phyloP scores from a whole-genome alignment of 1,284 basidiomycete genomes.

The Kalmanozyma brasiliensis region DNA sequence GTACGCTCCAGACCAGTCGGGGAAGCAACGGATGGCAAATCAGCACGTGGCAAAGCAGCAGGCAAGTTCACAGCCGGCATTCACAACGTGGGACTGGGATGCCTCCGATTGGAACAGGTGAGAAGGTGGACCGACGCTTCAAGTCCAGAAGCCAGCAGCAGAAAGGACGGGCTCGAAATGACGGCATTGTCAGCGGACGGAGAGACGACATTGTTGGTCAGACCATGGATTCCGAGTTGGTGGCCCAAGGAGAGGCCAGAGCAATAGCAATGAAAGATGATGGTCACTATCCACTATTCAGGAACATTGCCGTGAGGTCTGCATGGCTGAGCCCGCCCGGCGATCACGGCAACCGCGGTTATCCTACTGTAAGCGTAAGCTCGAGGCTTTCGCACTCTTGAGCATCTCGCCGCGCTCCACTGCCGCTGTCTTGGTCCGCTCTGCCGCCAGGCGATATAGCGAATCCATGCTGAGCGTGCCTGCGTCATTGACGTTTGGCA shows the following conservation, averaged over 20 bases:
- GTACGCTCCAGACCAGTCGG: slow-evolving; percentile 29
- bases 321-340: too few relatives aligned
- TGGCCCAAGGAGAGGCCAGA: slow-evolving; percentile 42
- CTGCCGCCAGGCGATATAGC: slow-evolving; percentile 25
- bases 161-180: slow-evolving; percentile 35
- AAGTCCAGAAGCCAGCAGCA: slow-evolving; percentile 3
- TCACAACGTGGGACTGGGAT: slow-evolving; percentile 58
- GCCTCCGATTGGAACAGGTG: slow-evolving; percentile 60
- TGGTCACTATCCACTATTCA: neutral
- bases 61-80: slow-evolving; percentile 58
- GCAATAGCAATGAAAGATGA: neutral
- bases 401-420: slow-evolving; percentile 26
- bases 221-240: slow-evolving; percentile 53
- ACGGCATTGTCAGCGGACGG: slow-evolving; percentile 21
- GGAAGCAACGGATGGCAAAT: slow-evolving; percentile 2
- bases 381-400: slow-evolving; percentile 1
- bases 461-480: slow-evolving; percentile 11
- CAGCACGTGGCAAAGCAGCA: slow-evolving; percentile 51
- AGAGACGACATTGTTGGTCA: slow-evolving; percentile 31
- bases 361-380: slow-evolving; percentile 6
- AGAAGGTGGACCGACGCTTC: slow-evolving; percentile 29
- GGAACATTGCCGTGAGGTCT: too few relatives aligned
- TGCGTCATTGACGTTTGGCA: slow-evolving; percentile 5
- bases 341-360: neutral
- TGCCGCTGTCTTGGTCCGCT: slow-evolving; percentile 31